phyloP scores from a whole-genome alignment of 768 basidiomycete species.

The Tylopilus rubrobrunneus region DNA sequence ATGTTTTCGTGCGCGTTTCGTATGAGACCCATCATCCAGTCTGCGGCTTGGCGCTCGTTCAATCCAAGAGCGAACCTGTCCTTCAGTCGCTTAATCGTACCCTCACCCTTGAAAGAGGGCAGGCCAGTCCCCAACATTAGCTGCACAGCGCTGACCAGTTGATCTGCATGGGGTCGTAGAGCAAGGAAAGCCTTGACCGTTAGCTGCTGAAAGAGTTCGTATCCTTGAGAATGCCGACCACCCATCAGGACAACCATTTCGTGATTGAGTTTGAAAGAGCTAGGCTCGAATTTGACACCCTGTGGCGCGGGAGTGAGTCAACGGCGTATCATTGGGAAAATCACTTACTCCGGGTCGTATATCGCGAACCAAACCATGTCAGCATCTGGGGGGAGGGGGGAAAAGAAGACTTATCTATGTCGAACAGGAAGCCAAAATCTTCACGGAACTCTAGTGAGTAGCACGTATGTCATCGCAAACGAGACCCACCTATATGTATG shows the following conservation, averaged over 20 bases:
- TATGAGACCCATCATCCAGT: constrained; percentile 86
- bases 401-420: constrained; percentile 84
- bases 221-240: constrained; percentile 90
- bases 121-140: constrained; percentile 95
- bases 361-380: constrained; percentile 24
- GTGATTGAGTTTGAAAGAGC: constrained; percentile 96
- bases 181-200: constrained; percentile 97
- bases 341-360: constrained; percentile 59
- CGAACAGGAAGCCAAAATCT: constrained; percentile 96
- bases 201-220: constrained; percentile 88
- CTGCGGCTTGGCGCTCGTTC: constrained; percentile 87
- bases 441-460: constrained; percentile 11
- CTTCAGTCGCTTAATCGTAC: constrained; percentile 79
- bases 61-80: constrained; percentile 83
- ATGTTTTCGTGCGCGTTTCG: constrained; percentile 95
- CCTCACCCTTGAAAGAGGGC: constrained; percentile 96
- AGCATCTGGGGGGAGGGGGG: constrained; percentile 14
- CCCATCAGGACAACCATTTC: constrained; percentile 99
- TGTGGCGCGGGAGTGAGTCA: constrained; percentile 29
- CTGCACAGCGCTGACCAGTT: constrained; percentile 81
- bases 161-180: constrained; percentile 89
- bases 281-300: constrained; percentile 99
- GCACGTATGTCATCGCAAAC: neutral
- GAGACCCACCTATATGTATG: constrained; percentile 79
- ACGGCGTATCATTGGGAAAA: neutral